Conservation (phyloP, 225 moss, liverwort and hornwort species). For the Polytrichum commune region DNA sequence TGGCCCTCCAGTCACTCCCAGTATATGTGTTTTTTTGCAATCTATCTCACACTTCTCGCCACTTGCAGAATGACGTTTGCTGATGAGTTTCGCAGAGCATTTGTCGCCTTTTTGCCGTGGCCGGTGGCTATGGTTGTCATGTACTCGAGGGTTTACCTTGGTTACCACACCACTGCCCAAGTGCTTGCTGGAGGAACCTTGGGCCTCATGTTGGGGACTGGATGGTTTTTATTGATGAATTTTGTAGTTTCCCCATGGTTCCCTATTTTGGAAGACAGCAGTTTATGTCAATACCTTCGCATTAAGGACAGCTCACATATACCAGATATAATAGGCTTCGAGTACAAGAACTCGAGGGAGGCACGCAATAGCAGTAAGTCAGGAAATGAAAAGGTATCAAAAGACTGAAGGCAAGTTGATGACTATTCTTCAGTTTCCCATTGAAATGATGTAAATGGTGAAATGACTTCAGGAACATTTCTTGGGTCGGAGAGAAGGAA, state of each 20-base stretch:
- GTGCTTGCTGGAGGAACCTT: conserved; percentile 73
- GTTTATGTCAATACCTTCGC: conserved; percentile 65
- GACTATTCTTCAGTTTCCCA: too few relatives aligned
- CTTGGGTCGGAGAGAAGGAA: too few relatives aligned
- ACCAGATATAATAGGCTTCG: conserved; percentile 84
- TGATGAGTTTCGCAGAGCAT: conserved; percentile 63
- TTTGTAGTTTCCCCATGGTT: conserved; percentile 51
- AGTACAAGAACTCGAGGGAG: conserved; percentile 74
- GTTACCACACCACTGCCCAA: conserved; percentile 77
- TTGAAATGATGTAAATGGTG: too few relatives aligned
- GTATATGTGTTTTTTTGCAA: conserved; percentile 85
- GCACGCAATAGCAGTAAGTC: conserved; percentile 34
- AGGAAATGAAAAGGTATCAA: conserved; percentile 30
- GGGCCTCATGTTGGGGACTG: conserved; percentile 60
- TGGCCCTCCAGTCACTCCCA: conserved; percentile 99
- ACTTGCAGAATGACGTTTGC: conserved; percentile 58
- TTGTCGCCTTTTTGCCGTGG: conserved; percentile 72
- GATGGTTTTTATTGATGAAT: conserved; percentile 69
- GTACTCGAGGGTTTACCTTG: conserved; percentile 93
- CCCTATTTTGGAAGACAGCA: conserved; percentile 62
- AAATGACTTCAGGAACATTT: too few relatives aligned
- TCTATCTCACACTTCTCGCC: conserved; percentile 70
- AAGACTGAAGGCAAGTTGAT: conserved; percentile 14
- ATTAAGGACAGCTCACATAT: conserved; percentile 95
- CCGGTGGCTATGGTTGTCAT: conserved; percentile 81